These are phyloP conservation scores for Rosa rugosa DNA, from an alignment of 306 rosid genomes.

Conservation along the genomic window DNA sequence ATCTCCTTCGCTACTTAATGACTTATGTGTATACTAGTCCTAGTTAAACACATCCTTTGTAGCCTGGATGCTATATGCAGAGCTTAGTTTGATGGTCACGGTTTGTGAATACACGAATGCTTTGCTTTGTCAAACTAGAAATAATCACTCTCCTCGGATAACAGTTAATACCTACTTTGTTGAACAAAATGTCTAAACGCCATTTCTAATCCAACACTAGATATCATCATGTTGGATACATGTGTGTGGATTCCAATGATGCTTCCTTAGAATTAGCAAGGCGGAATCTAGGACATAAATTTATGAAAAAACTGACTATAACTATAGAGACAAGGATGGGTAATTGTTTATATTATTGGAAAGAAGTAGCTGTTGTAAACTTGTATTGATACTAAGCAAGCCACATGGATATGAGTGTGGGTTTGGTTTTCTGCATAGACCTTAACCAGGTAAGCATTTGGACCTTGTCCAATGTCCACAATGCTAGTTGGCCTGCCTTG, in stretches of 20 bases:
- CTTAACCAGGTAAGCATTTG: neutral
- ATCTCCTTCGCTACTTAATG: neutral
- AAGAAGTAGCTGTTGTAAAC: neutral
- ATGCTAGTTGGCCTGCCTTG: neutral
- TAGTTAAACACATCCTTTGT: neutral
- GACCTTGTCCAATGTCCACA: neutral
- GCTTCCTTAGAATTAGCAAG: neutral
- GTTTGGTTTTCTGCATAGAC: neutral
- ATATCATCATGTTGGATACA: neutral
- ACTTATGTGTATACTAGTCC: constrained; percentile 1
- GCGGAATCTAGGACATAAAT: neutral
- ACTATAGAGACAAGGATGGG: neutral
- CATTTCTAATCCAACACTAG: neutral
- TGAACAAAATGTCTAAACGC: neutral
- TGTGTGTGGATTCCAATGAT: neutral
- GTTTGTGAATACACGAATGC: neutral
- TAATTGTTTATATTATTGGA: neutral
- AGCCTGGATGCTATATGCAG: neutral
- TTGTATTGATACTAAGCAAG: neutral
- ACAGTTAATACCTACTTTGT: neutral
- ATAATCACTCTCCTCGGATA: neutral
- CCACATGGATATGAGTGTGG: neutral
- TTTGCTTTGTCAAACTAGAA: neutral
- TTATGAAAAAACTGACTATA: neutral
- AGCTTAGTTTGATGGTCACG: neutral